Base-by-base conservation (phyloP, 805 yeast species). In the Pichia kluyveri region DNA sequence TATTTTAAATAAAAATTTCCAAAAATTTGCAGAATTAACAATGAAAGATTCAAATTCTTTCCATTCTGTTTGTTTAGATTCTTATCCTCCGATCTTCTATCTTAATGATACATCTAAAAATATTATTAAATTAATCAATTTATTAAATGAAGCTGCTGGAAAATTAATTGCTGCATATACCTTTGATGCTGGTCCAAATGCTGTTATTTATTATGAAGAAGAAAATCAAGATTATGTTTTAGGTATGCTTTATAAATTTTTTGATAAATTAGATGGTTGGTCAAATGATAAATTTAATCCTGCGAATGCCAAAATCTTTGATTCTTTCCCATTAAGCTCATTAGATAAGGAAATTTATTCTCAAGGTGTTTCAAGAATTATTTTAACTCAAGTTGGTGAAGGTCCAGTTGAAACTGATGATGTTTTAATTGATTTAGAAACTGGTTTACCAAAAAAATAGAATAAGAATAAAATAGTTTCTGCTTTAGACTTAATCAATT, bases 101-200 rank as follows among this genome's bases (percentile, higher is more conserved):
- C 69, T 90, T 69, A 91, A 86, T 62, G 98, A 91, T 64, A 86
- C 93, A 8, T 89, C 96, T 7, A 84, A 85, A 57, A 81, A 80
- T 46, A 78, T 88, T 59, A 83, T 90, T 54, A 85, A 83, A 57
- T 71, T 86, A 44, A 76, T 89, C 43, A 95, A 93, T 66, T 69
- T 73, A 47, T 78, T 93, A 63, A 93, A 93, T 62, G 82, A 75
- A 54, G 55, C 64, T 5, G 81, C 77, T 36, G 86, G 85, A 45
- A 72, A 76, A 59, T 75, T 76, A 12, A 75, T 91, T 47, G 99
- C 96, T 12, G 98, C 98, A 38, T 93, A 93, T 68, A 93, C 99
- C 1, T 93, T 85, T 61, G 99, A 93, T 67, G 99, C 99, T 32
- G 99, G 99, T 62, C 99, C 99, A 67, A 93, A 93, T 68, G 96